A percentile compares a stretch with the other conserved stretches of the same genome.
These are phyloP conservation scores for Aspergillus neotritici DNA, from an alignment of 2,329 filamentous ascomycete genomes.

Conservation along the genomic window DNA sequence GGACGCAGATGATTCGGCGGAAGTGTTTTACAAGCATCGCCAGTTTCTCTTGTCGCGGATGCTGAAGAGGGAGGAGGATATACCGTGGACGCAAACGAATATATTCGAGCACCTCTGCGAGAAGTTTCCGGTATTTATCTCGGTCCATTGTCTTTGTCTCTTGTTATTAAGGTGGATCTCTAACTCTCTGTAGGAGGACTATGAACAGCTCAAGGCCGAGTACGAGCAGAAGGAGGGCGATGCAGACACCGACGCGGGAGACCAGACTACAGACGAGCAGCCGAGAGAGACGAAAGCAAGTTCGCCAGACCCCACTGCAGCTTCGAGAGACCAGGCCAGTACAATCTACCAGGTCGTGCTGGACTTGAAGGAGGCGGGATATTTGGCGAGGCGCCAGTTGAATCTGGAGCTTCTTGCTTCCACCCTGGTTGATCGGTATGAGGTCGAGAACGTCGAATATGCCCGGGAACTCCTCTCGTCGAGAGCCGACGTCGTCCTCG, in stretches of 20 bases:
- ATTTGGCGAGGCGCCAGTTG: slow-evolving; percentile 37
- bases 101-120: slow-evolving; percentile 41
- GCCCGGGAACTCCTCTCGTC: slow-evolving; percentile 33
- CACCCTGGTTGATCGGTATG: slow-evolving; percentile 31
- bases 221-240: slow-evolving; percentile 18
- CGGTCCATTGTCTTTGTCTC: background rate
- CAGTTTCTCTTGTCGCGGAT: slow-evolving; percentile 44
- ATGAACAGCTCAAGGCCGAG: slow-evolving; percentile 25
- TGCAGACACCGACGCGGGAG: slow-evolving; percentile 14
- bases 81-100: slow-evolving; percentile 42
- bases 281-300: slow-evolving; percentile 17
- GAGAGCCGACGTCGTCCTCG: slow-evolving; percentile 28
- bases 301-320: slow-evolving; percentile 20
- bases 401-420: slow-evolving; percentile 31
- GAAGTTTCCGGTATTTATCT: slow-evolving; percentile 35
- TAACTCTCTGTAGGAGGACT: slow-evolving; percentile 27
- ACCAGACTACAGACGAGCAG: slow-evolving; percentile 13
- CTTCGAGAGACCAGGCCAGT: slow-evolving; percentile 32
- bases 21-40: slow-evolving; percentile 42
- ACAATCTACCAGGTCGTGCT: slow-evolving; percentile 33
- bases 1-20: slow-evolving; percentile 43
- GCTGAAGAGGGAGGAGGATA: slow-evolving; percentile 41
- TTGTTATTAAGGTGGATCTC: background rate
- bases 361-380: slow-evolving; percentile 37
- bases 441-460: slow-evolving; percentile 30